Evolutionary conservation across 306 rosid species (phyloP), one percentile per base, ranked within the genome.

Genomic region (Pachyrhizus erosus): DNA sequence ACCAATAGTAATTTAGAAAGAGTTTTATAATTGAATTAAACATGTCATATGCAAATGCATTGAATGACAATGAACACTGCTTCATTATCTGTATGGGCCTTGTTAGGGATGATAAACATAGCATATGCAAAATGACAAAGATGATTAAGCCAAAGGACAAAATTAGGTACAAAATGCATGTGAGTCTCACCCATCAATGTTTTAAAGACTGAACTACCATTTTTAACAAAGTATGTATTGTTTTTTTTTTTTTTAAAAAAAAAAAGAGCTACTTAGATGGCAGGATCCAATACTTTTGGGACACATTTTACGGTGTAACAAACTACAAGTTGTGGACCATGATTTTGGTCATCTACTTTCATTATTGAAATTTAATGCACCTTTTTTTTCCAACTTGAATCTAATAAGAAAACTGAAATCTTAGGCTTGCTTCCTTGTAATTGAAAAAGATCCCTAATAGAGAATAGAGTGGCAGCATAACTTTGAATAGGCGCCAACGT

Each of bases 371-470:
- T 70, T 70, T 9, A 65, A 70, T 24, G 74, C 67, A 70, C 0
- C 23, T 9, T 12, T 34, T 57, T 24, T 79, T 54, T 76, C 71
- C 51, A 46, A 46, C 27, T 45, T 45, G n/a, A 75, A 3, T 75
- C 21, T 55, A 13, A 52, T 34, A 14, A 69, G 20, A 69, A 69
- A 11, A 2, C n/a, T 20, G 29, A 6, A 43, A 40, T 42, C 49
- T 24, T 9, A 76, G 18, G 48, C 12, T 8, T 26, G 15, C 10
- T 20, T 45, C 29, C 61, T 21, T 9, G 18, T 31, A 39, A 11
- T 48, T 26, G 21, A 77, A 70, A 70, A 80, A 37, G 29, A 79
- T 42, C 58, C 70, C 18, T n/a, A n/a, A n/a, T n/a, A n/a, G n/a
- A n/a, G n/a, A 52, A 52, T 18, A n/a, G 17, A 49, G n/a, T 51